Evolutionary conservation across 108 stramenopile species (phyloP), one percentile per base, ranked within the genome.

Genomic region (Chaetoceros muelleri): DNA sequence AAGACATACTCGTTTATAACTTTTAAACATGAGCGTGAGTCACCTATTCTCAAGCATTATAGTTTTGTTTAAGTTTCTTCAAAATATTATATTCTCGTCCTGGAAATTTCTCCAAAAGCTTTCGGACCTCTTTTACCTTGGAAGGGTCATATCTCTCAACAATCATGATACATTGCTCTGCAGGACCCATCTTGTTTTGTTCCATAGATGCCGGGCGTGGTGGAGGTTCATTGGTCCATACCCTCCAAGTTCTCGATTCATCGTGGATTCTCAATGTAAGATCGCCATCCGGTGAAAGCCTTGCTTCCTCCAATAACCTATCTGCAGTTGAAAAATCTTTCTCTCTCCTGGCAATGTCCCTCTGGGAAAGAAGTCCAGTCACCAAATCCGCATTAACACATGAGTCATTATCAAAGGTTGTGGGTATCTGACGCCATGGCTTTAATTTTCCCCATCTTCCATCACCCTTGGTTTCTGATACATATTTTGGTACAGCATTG

Each of bases 291-390:
- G 85, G 81, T 13, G 81, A 65, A 18, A 69, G 69, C 20, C 80
- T 56, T 7, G 81, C 89, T 66, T 76, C 57, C 52, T 91, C 71
- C 53, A 91, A 40, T 24, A 91, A 56, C 5, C 52, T 66, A 68
- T 91, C 89, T 17, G 89, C 85, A 1, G 74, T 81, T 3, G 44
- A 24, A 66, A 87, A 91, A 53, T 91, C 89, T 49, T 91, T 91
- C 64, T 71, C 78, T 46, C 63, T 64, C 10, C 89, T 70, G 25
- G 89, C 85, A 50, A 77, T 71, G 56, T 91, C 89, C 2, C 89
- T 77, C 56, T 85, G 81, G 26, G 62, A 56, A 50, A 91, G 60
- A 24, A 91, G 64, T 16, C 67, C 67, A 28, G 63, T 63, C 16
- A 91, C 89, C 17, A 74, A 62, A 46, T 81, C 80, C 1, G 83